phyloP scores from a whole-genome alignment of 768 basidiomycete species.

The Tylopilus subfusipes region DNA sequence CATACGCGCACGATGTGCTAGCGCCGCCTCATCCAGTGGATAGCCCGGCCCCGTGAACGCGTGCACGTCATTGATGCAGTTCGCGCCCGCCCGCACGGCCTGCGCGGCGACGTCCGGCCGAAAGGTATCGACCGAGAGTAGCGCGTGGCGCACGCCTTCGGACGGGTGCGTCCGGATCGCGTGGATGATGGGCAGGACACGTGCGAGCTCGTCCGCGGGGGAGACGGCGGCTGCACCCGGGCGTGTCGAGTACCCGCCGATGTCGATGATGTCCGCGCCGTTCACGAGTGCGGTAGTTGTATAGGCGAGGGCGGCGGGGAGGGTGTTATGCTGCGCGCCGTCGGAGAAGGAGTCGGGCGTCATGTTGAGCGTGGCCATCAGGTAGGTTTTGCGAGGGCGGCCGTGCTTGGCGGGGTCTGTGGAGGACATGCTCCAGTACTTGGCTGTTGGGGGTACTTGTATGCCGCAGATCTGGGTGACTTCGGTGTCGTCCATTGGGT shows the following conservation, averaged over 20 bases:
- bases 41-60: conserved; percentile 68
- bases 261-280: conserved; percentile 79
- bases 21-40: conserved; percentile 27
- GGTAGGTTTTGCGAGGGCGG: conserved; percentile 44
- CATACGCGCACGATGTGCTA: too few species aligned
- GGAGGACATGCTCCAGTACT: conserved; percentile 25
- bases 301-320: conserved; percentile 54
- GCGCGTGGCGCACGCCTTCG: conserved; percentile 5
- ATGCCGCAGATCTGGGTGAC: conserved; percentile 5
- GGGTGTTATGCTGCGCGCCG: conserved; percentile 28
- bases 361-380: conserved; percentile 78
- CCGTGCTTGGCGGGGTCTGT: conserved; percentile 9
- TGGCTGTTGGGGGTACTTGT: conserved; percentile 19
- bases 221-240: conserved; percentile 71
- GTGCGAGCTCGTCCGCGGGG: conserved; percentile 61
- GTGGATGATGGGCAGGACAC: conserved; percentile 70
- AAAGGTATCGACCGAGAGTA: conserved; percentile 30
- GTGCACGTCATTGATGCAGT: conserved; percentile 91
- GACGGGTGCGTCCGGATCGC: conserved; percentile 45
- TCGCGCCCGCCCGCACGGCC: conserved; percentile 68
- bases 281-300: conserved; percentile 43
- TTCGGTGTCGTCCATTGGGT: conserved; percentile 35
- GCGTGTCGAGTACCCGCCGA: conserved; percentile 92
- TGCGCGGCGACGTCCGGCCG: conserved; percentile 18
- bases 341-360: conserved; percentile 1